phyloP scores from a whole-genome alignment of 208 protist species.

The Leishmania mexicana region DNA sequence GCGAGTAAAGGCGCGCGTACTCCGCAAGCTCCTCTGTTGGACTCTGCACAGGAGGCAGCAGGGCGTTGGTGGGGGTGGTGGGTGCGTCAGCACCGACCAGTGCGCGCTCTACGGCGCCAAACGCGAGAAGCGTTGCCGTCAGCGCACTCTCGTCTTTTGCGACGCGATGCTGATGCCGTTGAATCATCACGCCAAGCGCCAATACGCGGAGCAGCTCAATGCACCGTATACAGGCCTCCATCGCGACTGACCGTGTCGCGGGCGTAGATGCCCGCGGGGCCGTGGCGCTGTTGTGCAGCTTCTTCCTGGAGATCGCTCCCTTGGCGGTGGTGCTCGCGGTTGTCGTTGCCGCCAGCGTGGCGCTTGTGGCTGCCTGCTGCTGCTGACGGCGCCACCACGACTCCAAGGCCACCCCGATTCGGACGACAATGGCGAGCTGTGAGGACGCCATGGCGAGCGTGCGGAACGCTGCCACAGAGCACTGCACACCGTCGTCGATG shows the following conservation, averaged over 20 bases:
- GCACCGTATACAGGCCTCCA: conserved; percentile 7
- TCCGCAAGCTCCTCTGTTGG: conserved; percentile 4
- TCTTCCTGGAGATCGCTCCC: conserved; percentile 3
- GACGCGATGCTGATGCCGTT: conserved; percentile 2
- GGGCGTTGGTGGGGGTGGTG: background rate
- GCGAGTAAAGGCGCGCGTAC: conserved; percentile 5
- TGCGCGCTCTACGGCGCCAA: conserved; percentile 7
- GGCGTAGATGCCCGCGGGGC: background rate
- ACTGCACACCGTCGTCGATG: conserved; percentile 3
- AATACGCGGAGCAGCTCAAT: conserved; percentile 16
- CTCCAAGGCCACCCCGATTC: conserved; percentile 25
- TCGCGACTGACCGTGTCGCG: background rate
- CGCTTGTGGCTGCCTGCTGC: background rate
- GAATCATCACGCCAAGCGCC: conserved; percentile 12
- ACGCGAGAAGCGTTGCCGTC: conserved; percentile 13
- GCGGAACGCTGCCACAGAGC: conserved; percentile 22
- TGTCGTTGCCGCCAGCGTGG: conserved; percentile 1
- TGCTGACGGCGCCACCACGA: conserved; percentile 24
- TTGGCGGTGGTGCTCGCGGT: background rate
- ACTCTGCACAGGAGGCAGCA: background rate
- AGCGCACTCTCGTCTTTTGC: conserved; percentile 16
- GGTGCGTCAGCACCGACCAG: conserved; percentile 9
- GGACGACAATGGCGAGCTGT: conserved; percentile 14
- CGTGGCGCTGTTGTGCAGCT: background rate
- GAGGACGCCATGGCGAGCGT: conserved; percentile 23